Percentiles rank a stretch among this genome's conserved stretches.
phyloP scores from a whole-genome alignment of 352 stramenopile species.

The Albugo laibachii region DNA sequence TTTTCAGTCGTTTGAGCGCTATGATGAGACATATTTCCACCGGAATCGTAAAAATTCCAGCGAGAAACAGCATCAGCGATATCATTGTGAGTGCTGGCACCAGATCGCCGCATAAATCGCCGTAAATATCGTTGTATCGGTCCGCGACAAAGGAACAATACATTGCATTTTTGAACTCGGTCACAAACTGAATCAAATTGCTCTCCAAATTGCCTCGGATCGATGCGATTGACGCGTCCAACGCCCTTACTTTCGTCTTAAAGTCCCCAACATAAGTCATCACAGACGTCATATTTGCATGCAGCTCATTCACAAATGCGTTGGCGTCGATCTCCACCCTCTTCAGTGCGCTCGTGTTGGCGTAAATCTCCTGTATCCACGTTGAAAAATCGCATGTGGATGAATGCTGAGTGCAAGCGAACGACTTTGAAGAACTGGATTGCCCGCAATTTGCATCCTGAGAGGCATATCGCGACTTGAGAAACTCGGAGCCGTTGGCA shows the following conservation, averaged over 20 bases:
- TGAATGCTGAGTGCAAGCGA: background rate
- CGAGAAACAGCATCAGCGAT: slow-evolving; percentile 48
- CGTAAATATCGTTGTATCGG: slow-evolving; percentile 26
- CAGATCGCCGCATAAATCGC: slow-evolving; percentile 29
- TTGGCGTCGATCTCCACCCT: slow-evolving; percentile 10
- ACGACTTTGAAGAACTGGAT: background rate
- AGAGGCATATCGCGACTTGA: slow-evolving; percentile 6
- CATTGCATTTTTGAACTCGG: slow-evolving; percentile 33
- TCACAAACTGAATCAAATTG: slow-evolving; percentile 28
- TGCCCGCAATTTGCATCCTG: background rate
- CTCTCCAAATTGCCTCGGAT: slow-evolving; percentile 22
- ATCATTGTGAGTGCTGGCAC: slow-evolving; percentile 55
- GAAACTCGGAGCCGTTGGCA: slow-evolving; percentile 4
- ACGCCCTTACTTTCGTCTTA: slow-evolving; percentile 17
- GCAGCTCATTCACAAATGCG: slow-evolving; percentile 14
- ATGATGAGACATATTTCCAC: slow-evolving; percentile 57
- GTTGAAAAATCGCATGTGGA: slow-evolving; percentile 6
- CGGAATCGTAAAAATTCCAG: slow-evolving; percentile 36
- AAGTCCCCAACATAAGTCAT: slow-evolving; percentile 15
- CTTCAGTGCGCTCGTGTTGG: background rate
- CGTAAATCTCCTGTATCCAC: slow-evolving; percentile 7
- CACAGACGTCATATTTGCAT: slow-evolving; percentile 14
- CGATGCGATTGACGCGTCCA: slow-evolving; percentile 16
- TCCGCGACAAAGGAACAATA: slow-evolving; percentile 34
- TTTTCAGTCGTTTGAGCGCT: slow-evolving; percentile 32